These are phyloP conservation scores for Boletus rubropictus DNA, from an alignment of 768 basidiomycete genomes.

Conservation along the genomic window DNA sequence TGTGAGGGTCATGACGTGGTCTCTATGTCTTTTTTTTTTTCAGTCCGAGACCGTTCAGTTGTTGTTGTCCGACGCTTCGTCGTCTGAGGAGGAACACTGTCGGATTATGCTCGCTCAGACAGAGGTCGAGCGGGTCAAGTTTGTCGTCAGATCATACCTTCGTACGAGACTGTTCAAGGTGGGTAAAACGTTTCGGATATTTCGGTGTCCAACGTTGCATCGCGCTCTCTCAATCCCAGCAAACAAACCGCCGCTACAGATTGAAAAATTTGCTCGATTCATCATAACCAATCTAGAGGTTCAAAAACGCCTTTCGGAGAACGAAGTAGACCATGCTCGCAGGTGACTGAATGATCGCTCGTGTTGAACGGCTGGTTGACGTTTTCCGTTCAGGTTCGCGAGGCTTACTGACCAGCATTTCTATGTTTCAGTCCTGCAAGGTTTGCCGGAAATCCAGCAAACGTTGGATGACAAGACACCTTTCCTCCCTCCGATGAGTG, in stretches of 20 bases:
- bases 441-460: conserved; percentile 71
- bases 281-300: conserved; percentile 65
- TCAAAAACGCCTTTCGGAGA: conserved; percentile 75
- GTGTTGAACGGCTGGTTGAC: background rate
- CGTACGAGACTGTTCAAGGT: conserved; percentile 86
- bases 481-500: conserved; percentile 73
- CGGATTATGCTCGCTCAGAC: conserved; percentile 91
- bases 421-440: conserved; percentile 72
- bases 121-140: conserved; percentile 91
- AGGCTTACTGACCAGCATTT: conserved; percentile 74
- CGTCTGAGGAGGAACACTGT: conserved; percentile 90
- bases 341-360: conserved; percentile 39
- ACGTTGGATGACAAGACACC: conserved; percentile 69
- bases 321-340: conserved; percentile 76
- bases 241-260: conserved; percentile 39
- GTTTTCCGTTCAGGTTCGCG: conserved; percentile 51
- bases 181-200: background rate
- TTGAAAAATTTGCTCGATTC: conserved; percentile 81
- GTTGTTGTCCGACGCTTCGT: conserved; percentile 72
- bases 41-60: conserved; percentile 76
- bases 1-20: too few relatives aligned
- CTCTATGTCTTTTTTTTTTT: background rate
- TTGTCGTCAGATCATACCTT: conserved; percentile 84
- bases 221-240: background rate
- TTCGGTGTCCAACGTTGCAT: background rate